phyloP scores from a whole-genome alignment of 2,329 filamentous ascomycete species.

The Trichophyton equinum region DNA sequence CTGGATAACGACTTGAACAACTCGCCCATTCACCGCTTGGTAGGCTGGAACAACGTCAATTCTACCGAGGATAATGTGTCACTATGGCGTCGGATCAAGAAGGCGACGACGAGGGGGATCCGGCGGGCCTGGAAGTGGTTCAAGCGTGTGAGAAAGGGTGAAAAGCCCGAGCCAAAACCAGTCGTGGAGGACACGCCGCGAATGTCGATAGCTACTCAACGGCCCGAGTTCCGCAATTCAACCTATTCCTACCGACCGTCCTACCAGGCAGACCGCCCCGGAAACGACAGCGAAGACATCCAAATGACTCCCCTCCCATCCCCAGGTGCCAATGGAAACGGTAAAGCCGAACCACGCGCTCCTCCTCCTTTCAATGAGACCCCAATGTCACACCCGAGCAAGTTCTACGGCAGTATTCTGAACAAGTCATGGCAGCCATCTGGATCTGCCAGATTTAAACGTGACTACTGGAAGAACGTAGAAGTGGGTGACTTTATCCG shows the following conservation, averaged over 20 bases:
- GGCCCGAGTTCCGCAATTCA: conserved; percentile 41
- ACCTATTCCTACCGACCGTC: conserved; percentile 43
- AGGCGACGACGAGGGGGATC: conserved; percentile 57
- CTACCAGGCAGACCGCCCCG: conserved; percentile 36
- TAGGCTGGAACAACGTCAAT: conserved; percentile 88
- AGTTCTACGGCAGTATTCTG: conserved; percentile 53
- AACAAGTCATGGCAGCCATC: conserved; percentile 54
- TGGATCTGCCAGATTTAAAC: conserved; percentile 74
- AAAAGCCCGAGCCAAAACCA: conserved; percentile 24
- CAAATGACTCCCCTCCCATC: conserved; percentile 94
- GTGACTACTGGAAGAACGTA: conserved; percentile 88
- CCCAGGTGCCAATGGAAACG: conserved; percentile 31
- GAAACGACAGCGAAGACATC: conserved; percentile 52
- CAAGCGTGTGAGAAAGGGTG: conserved; percentile 37
- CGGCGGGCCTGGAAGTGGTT: conserved; percentile 45
- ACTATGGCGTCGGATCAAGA: conserved; percentile 79
- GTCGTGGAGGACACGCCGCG: conserved; percentile 39
- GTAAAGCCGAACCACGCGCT: not conserved
- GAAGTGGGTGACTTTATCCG: conserved; percentile 94
- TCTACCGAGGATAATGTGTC: conserved; percentile 77
- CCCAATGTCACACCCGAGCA: not conserved
- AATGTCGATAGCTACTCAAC: conserved; percentile 53
- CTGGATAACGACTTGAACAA: conserved; percentile 94
- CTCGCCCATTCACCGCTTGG: conserved; percentile 77
- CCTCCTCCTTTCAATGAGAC: not conserved